Base-by-base conservation (phyloP, 1,284 basidiomycete species). In the Rhodotorula glutinis region DNA sequence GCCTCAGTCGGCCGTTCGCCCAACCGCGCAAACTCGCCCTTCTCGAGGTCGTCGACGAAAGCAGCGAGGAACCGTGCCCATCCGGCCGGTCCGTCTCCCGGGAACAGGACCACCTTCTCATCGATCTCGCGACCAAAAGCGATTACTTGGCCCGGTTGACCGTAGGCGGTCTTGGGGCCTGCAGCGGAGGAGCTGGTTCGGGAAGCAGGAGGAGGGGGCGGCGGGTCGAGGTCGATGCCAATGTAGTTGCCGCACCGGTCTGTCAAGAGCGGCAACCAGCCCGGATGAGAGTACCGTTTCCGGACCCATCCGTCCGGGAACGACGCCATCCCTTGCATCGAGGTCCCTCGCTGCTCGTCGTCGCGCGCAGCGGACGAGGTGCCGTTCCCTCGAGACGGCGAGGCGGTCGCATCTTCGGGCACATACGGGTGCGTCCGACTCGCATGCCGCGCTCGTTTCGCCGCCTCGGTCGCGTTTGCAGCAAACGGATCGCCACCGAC, bases 41-140 rank as follows among this genome's bases (percentile, higher is more conserved):
- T 86, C 81, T 98, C 95, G 33, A 98, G 79, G 69, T 98, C 93
- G 54, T 98, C 95, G 4, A 87, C 92, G 76, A 98, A 95, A 57
- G 83, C 83, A n/a, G 92, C 87, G 47, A 98, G 80, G 90, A 93
- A 98, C 75, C 88, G 88, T 44, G 90, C 95, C 95, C 96, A 98
- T 8, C 95, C 95, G 17, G 86, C 87, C 46, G 85, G 83, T 23
- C 94, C 93, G 70, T 98, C 93, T 9, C 92, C 93, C 65, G 85
- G 83, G 86, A 89, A 94, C 59, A 98, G 82, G 43, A 98, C 95
- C 51, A 97, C 91, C 79, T 98, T 98, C 30, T 92, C 91, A 79
- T 98, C 95, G 79, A 98, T 97, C 78, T 98, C 95, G 60, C 95
- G 85, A 19, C 95, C 95, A 79, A 98, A 98, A 57, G 98, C 87